phyloP scores from a whole-genome alignment of 306 rosid species.

The Quercus parvula region DNA sequence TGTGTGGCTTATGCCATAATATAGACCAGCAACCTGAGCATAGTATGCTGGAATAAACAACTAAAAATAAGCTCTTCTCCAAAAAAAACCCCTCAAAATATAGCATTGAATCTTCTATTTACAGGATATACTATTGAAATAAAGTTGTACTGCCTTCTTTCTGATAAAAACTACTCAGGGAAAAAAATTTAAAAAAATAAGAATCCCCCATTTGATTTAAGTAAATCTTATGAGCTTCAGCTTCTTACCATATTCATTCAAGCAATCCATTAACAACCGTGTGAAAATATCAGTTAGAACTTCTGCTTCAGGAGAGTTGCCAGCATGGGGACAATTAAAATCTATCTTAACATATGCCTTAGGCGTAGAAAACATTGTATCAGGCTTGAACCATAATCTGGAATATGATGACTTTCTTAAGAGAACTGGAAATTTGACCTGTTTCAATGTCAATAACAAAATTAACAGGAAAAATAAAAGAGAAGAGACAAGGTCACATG shows the following conservation, averaged over 20 bases:
- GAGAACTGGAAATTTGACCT: constrained; percentile 75
- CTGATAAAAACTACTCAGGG: neutral
- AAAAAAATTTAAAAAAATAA: neutral
- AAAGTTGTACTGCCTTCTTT: neutral
- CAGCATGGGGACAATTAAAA: constrained; percentile 80
- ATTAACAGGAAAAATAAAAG: constrained; percentile 17
- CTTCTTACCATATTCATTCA: constrained; percentile 84
- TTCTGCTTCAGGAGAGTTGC: constrained; percentile 78
- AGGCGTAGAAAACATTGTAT: constrained; percentile 73
- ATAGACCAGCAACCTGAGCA: constrained; percentile 87
- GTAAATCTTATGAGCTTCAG: neutral
- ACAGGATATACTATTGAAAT: neutral
- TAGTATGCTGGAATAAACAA: constrained; percentile 61
- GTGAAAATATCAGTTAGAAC: constrained; percentile 69
- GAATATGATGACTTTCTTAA: constrained; percentile 67
- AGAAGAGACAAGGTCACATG: neutral
- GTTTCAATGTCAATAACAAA: constrained; percentile 28
- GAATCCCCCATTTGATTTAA: neutral
- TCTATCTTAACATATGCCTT: constrained; percentile 78
- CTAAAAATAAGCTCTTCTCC: constrained; percentile 18
- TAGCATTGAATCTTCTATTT: neutral
- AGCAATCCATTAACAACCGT: constrained; percentile 77
- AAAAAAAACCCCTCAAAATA: neutral
- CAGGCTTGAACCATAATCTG: constrained; percentile 86
- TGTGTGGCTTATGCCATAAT: constrained; percentile 47